A percentile compares a stretch with the other conserved stretches of the same genome.
phyloP scores from a whole-genome alignment of 108 stramenopile genomes.

The Asterionellopsis glacialis region DNA sequence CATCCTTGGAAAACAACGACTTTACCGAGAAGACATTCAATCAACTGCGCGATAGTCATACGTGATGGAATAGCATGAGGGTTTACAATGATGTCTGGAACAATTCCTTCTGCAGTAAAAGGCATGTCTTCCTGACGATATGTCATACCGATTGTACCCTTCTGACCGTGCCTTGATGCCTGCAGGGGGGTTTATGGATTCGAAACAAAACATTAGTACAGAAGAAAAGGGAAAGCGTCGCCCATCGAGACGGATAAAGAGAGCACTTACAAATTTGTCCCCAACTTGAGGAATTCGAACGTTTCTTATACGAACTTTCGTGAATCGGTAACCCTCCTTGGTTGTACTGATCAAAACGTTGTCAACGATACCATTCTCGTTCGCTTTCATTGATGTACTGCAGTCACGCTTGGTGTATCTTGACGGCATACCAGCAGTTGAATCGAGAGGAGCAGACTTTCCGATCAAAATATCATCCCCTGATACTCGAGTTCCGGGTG shows the following conservation, averaged over 20 bases:
- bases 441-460: conserved; percentile 89
- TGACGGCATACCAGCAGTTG: conserved; percentile 62
- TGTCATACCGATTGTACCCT: conserved; percentile 99
- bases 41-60: conserved; percentile 99
- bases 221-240: conserved; percentile 9
- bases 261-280: conserved; percentile 63
- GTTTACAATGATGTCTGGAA: conserved; percentile 99
- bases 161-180: conserved; percentile 98
- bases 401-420: conserved; percentile 92
- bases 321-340: conserved; percentile 94
- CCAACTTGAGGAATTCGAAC: conserved; percentile 95
- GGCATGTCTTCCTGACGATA: conserved; percentile 99
- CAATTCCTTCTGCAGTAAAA: conserved; percentile 94
- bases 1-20: conserved; percentile 93
- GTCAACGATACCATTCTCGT: conserved; percentile 97
- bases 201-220: conserved; percentile 34
- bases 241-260: not conserved
- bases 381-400: conserved; percentile 94
- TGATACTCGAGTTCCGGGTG: conserved; percentile 93
- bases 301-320: conserved; percentile 96
- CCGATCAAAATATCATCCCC: conserved; percentile 97
- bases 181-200: too few species aligned
- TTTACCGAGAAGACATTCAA: conserved; percentile 98
- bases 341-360: conserved; percentile 86
- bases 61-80: conserved; percentile 99